Percentiles rank a stretch among this genome's conserved stretches.
Conservation (phyloP, 1,139 yeast species). For the Pichia sp. region DNA sequence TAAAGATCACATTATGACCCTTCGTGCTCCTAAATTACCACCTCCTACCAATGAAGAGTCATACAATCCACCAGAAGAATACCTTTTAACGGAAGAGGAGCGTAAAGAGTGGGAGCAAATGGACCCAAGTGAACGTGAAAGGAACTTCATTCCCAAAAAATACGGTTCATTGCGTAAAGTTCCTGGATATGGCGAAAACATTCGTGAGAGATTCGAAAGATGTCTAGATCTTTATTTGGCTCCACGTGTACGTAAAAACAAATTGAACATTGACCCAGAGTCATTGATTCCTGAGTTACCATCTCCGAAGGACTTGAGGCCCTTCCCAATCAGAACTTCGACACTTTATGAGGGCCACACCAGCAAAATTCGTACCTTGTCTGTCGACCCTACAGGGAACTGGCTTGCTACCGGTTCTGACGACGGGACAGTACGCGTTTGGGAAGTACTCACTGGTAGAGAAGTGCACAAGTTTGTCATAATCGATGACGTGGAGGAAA, state of each 20-base stretch:
- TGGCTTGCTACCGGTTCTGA: conserved; percentile 98
- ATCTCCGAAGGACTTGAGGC: conserved; percentile 92
- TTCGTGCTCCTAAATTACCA: conserved; percentile 90
- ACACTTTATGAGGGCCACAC: conserved; percentile 80
- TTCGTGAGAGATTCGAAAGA: conserved; percentile 91
- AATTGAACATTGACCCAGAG: conserved; percentile 92
- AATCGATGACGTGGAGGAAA: conserved; percentile 46
- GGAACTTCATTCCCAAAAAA: conserved; percentile 78
- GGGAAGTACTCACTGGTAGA: conserved; percentile 96
- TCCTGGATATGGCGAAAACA: conserved; percentile 83
- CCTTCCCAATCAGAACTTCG: conserved; percentile 94
- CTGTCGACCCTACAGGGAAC: conserved; percentile 84
- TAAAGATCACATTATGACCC: conserved; percentile 74
- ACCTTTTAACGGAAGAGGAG: conserved; percentile 77
- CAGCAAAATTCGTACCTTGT: conserved; percentile 75
- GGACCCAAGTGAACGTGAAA: conserved; percentile 76
- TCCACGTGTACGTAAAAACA: conserved; percentile 90
- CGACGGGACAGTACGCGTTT: conserved; percentile 90
- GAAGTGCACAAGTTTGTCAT: conserved; percentile 70
- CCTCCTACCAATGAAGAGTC: conserved; percentile 97
- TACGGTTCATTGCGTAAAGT: conserved; percentile 80
- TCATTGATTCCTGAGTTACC: conserved; percentile 94
- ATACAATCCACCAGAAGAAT: conserved; percentile 97
- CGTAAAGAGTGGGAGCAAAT: conserved; percentile 63
- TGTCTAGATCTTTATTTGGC: conserved; percentile 91